Base-by-base conservation (phyloP, 1,284 basidiomycete genomes). In the Inonotus hispidus region DNA sequence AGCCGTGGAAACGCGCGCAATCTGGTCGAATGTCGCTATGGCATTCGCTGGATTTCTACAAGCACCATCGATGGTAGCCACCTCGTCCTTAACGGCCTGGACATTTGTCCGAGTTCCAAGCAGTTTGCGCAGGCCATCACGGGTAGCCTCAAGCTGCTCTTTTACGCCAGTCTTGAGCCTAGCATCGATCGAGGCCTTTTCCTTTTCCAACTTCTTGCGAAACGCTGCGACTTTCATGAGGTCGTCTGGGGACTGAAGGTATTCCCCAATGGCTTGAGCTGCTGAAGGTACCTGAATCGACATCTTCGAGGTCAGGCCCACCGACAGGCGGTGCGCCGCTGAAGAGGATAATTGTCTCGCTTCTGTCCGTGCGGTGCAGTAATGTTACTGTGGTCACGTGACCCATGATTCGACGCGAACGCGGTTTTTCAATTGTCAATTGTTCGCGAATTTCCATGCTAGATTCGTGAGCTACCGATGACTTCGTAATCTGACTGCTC, bases 121-220 rank as follows among this genome's bases (percentile, higher is more conserved):
- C 0, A 99, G 81, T 71, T 92, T 95, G 63, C 89, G 79, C 60
- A 99, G 80, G 0, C 94, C 96, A 63, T 95, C 91, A 52, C 94
- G 79, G 8, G 95, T 98, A 0, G 93, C 86, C 69, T 95, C 90
- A 7, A 99, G 81, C 73, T 98, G 96, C 64, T 96, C 93, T 71
- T 93, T 95, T 62, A 97, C 94, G 14, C 95, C 95, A 63, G 83
- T 89, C 69, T 95, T 92, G 52, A 99, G 84, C 69, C 96, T 85
- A 3, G 92, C 88, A 69, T 97, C 93, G 65, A 99, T 92, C n/a
- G 93, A 91, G 0, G 93, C 87, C 74, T 97, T 96, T 76, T 99
- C 96, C 75, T 96, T 97, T 74, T 95, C 88, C 29, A 98, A 82
- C 72, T 97, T 97, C 79, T 95, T 96, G 64, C 93, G 86, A 69